Evolutionary conservation across 139 green algal genomes (phyloP).

Genomic region (Coelastrella sp.): DNA sequence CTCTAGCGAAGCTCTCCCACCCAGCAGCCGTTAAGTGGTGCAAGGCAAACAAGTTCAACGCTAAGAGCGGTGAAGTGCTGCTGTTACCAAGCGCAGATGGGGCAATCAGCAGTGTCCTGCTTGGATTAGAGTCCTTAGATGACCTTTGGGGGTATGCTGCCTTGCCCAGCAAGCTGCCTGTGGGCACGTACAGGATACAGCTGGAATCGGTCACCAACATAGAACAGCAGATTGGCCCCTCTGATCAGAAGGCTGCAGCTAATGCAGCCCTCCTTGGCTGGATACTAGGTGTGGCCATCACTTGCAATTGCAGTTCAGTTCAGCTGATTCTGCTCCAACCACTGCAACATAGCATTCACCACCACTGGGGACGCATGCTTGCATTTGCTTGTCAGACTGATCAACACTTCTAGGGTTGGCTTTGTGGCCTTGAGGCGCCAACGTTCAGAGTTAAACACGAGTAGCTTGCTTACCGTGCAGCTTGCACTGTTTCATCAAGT

Average conservation of each 20-base stretch:
- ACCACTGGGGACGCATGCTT: no score
- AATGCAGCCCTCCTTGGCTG: constrained; percentile 52
- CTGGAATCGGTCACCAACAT: neutral
- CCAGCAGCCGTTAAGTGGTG: neutral
- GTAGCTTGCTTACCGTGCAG: no score
- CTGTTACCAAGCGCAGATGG: neutral
- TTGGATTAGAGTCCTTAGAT: constrained; percentile 24
- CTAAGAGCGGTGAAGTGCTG: constrained; percentile 13
- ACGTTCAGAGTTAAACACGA: no score
- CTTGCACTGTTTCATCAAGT: no score
- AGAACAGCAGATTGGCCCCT: neutral
- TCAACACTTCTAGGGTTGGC: no score
- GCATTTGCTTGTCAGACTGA: no score
- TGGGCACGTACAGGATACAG: constrained; percentile 29
- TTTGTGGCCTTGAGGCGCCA: no score
- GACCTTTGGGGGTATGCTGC: constrained; percentile 54
- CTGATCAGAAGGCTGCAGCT: neutral
- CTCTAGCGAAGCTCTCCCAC: neutral
- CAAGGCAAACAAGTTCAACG: constrained; percentile 10
- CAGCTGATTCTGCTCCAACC: neutral
- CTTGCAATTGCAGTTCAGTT: neutral
- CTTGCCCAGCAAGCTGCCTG: constrained; percentile 50
- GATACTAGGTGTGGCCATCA: constrained; percentile 34
- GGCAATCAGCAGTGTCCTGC: constrained; percentile 33
- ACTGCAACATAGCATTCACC: neutral